Evolutionary conservation across 192 early-diverging fungal species (phyloP), one percentile per base, ranked within the genome.

Genomic region (Umbelopsis isabellina): DNA sequence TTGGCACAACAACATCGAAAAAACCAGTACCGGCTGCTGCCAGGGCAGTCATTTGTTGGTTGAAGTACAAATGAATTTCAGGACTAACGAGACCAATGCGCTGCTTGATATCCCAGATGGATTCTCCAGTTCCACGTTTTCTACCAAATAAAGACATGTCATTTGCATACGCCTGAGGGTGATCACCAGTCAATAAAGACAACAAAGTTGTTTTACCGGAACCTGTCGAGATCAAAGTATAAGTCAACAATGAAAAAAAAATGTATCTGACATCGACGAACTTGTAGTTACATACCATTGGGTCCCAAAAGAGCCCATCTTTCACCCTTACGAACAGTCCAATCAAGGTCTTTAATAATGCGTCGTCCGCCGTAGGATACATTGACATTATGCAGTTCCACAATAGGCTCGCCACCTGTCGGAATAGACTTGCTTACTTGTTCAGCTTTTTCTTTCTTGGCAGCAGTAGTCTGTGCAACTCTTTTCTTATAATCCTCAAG

Each of bases 121-220:
- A 80, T 53, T 84, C 82, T 3, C 87, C 87, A 4, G 77, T 73
- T 12, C 85, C 85, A 22, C 87, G 75, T 1, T 64, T 75, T 30
- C 78, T 77, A 16, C 85, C 85, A 79, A 88, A 88, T 52, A 88
- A 73, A 7, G 49, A 51, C 18, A 88, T 51, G 22, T 80, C 77
- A 72, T 88, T 88, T 1, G 84, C 74, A 65, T 86, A 88, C 0
- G 87, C 83, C 68, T 88, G 87, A 12, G 83, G 87, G 70, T 88
- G 82, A 65, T 88, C 87, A 21, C 84, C 87, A 3, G 84, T 75
- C 18, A 88, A 49, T 15, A 88, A 74, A 2, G 87, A 83, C 22
- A 88, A 64, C 0, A 88, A 74, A 0, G 87, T 88, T 1, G 83
- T 85, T 68, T 88, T 88, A 8, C 87, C 87, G 10, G 83, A 85